Evolutionary conservation across 2,329 filamentous ascomycete species (phyloP).

Genomic region (Penicillium sp.): DNA sequence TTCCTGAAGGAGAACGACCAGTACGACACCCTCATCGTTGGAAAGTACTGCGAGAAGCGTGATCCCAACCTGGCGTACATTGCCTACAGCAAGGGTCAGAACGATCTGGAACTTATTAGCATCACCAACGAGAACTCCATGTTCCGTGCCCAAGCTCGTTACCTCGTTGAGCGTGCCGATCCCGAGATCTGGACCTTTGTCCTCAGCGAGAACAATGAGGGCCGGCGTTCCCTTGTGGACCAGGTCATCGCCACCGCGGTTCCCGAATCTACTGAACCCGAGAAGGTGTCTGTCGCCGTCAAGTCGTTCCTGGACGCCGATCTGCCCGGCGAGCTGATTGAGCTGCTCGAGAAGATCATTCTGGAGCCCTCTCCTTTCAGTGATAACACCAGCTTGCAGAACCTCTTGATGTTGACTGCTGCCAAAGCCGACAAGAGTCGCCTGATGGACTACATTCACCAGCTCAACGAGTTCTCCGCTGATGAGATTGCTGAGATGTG

Average conservation of each 20-base stretch:
- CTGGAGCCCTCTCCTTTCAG: constrained; percentile 99
- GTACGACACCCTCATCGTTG: constrained; percentile 87
- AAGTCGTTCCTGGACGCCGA: constrained; percentile 90
- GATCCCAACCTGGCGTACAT: constrained; percentile 95
- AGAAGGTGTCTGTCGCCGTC: constrained; percentile 92
- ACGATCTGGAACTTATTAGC: constrained; percentile 93
- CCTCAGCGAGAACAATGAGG: constrained; percentile 90
- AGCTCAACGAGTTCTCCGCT: constrained; percentile 82
- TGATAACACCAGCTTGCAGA: constrained; percentile 95
- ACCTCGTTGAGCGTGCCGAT: constrained; percentile 87
- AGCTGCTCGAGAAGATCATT: constrained; percentile 98
- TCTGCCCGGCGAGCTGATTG: constrained; percentile 89
- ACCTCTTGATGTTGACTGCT: constrained; percentile 92
- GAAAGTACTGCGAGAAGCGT: constrained; percentile 98
- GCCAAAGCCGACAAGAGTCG: constrained; percentile 94
- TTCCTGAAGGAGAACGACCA: constrained; percentile 97
- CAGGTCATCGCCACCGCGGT: constrained; percentile 96
- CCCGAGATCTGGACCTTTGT: constrained; percentile 92
- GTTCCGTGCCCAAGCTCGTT: constrained; percentile 97
- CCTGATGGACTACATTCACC: constrained; percentile 94
- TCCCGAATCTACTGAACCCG: constrained; percentile 85
- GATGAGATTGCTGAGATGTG: constrained; percentile 91
- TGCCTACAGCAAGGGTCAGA: constrained; percentile 93
- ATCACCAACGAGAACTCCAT: constrained; percentile 99
- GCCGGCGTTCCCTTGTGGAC: constrained; percentile 89